phyloP scores from a whole-genome alignment of 306 rosid genomes.

The Pterocarpus macrocarpus region DNA sequence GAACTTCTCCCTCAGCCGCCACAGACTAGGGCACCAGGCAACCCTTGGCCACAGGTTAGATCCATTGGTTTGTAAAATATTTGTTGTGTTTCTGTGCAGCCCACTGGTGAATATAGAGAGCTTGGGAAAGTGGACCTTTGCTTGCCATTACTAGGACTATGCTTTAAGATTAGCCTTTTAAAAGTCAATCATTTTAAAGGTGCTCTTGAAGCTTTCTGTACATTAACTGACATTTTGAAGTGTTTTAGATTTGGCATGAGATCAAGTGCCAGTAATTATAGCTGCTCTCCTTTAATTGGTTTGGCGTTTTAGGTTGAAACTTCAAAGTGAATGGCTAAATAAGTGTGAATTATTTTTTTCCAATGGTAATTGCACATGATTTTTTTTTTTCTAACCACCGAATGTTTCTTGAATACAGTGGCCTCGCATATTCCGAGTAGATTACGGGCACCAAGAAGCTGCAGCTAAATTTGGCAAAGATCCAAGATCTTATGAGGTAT shows the following conservation, averaged over 20 bases:
- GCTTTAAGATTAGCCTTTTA: too few species aligned
- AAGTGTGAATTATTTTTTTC: neutral
- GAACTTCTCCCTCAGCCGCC: constrained; percentile 96
- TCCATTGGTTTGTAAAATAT: constrained; percentile 24
- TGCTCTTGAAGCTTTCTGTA: too few species aligned
- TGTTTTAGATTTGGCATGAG: constrained; percentile 20
- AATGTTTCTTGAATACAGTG: constrained; percentile 68
- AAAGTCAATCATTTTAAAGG: too few species aligned
- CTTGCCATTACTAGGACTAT: neutral
- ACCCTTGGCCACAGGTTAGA: constrained; percentile 98
- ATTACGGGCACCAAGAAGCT: constrained; percentile 98
- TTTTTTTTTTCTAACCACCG: constrained; percentile 16
- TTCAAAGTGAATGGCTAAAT: neutral
- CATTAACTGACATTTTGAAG: too few species aligned
- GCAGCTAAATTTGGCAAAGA: constrained; percentile 89
- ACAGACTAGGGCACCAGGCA: constrained; percentile 85
- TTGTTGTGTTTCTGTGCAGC: neutral
- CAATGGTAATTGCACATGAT: neutral
- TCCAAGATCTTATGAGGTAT: constrained; percentile 92
- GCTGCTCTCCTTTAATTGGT: neutral
- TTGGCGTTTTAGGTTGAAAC: neutral
- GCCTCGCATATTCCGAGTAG: constrained; percentile 95
- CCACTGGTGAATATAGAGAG: constrained; percentile 1
- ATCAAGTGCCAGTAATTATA: neutral
- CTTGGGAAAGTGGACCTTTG: neutral